Base-by-base conservation (phyloP, 2,329 filamentous ascomycete species). In the Coniochaeta sp. region DNA sequence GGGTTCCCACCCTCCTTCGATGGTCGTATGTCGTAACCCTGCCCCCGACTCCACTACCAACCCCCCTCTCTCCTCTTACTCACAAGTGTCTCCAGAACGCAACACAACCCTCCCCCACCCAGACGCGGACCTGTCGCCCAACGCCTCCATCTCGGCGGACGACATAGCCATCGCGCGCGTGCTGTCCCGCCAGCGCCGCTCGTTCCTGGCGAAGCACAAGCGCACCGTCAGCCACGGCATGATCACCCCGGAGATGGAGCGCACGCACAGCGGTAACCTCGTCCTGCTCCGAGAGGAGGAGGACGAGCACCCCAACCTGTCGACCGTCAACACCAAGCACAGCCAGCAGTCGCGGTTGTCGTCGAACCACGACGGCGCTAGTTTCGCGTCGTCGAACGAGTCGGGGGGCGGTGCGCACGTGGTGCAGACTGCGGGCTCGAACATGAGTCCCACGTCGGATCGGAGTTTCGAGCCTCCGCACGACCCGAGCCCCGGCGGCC, bases 31-130 rank as follows among this genome's bases (percentile, higher is more conserved):
- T 71, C 3, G 7, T 40, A 36, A n/a, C n/a, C n/a, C 34, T 12
- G 10, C 34, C 10, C n/a, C 8, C 40, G 6, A 9, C 24, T 9
- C 50, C 19, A 24, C 56, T 22, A 28, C 17, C 17, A 30, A 30
- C 17, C 12, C 14, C 4, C 10, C 34, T 12, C 6, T 30, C 4
- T 2, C 10, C 34, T 12, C 6, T 30, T 3, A 38, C 59, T 58
- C 30, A 62, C 52, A 32, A 38, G 14, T n/a, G n/a, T 6, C 16
- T 62, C 34, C 34, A 80, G 80, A 71, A 54, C 76, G 79, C 62
- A 88, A 86, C 65, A 88, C 85, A 16, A 85, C 84, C 2, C 74
- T 84, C 17, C 82, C 81, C 22, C 84, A 88, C 62, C 85, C 85
- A 24, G 83, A 86, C 19, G 85, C 85, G 61, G 79, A 86, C 65